Base-by-base conservation (phyloP, 805 yeast species). In the Metschnikowia cubensis region DNA sequence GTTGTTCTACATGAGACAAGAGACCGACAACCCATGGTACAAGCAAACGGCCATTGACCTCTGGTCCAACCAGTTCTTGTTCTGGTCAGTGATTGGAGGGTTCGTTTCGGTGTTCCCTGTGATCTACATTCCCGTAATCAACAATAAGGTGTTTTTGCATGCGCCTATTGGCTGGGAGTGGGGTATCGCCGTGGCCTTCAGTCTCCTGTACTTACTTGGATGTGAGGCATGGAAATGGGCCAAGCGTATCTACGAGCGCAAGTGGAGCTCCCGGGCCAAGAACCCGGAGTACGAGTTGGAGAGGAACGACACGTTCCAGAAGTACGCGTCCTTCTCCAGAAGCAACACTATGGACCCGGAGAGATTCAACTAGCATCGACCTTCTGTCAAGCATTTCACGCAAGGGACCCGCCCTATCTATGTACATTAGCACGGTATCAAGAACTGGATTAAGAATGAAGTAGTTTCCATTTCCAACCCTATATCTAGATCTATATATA, bases 221-320 rank as follows among this genome's bases (percentile, higher is more conserved):
- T 65, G 69, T 11, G 78, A 75, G 55, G 62, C 59, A 2, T 66
- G 71, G 68, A 68, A 69, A 49, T 74, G 75, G 74, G 56, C 56
- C 37, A 73, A 73, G 61, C 58, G 76, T 50, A 50, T 74, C 33
- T 67, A 63, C 56, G 48, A 45, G 38, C 58, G 72, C 38, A 61
- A 61, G 39, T 54, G 57, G 55, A 44, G 53, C 39, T 36, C 51
- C 42, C 70, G 62, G 51, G 81, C 75, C 13, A 73, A 71, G 48
- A 81, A 82, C 59, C 87, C 87, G 15, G 87, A 83, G 59, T 72
- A 76, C 47, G 89, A 83, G 55, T 70, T 82, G 65, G 87, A 83
- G 60, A 79, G 77, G 63, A 74, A 69, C 54, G 79, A 81, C 61
- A 85, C 87, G 35, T 84, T 84, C 65, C 75, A 80, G 54, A 80